These are phyloP conservation scores for Dillenia suffruticosa DNA, from an alignment of 164 flowering plant genomes.

Conservation along the genomic window DNA sequence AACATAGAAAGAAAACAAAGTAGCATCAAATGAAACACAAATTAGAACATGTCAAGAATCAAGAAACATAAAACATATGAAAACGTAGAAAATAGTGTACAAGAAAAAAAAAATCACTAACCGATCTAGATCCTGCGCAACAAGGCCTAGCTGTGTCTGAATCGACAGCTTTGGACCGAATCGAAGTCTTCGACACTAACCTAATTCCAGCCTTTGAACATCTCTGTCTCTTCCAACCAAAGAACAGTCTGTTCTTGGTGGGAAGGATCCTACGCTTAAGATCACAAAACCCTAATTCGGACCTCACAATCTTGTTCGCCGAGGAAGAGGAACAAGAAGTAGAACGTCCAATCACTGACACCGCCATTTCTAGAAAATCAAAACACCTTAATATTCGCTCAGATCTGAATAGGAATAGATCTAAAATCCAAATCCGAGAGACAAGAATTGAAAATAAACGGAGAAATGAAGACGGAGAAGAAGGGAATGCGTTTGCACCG, in stretches of 20 bases:
- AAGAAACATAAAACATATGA: background rate
- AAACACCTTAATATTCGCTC: too few species aligned
- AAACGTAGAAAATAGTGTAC: background rate
- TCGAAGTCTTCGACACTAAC: constrained; percentile 25
- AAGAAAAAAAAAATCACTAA: constrained; percentile 13
- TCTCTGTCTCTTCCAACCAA: constrained; percentile 15
- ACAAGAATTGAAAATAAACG: too few species aligned
- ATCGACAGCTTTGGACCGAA: constrained; percentile 14
- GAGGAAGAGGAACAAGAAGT: constrained; percentile 8
- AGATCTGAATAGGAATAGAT: too few species aligned
- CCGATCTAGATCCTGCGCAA: constrained; percentile 22
- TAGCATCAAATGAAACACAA: too few species aligned
- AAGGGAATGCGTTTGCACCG: too few species aligned
- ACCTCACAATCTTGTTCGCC: constrained; percentile 18
- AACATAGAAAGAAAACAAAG: too few species aligned
- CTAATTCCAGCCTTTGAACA: constrained; percentile 24
- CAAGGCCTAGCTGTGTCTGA: constrained; percentile 8
- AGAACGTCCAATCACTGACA: constrained; percentile 47
- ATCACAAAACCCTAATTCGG: constrained; percentile 23
- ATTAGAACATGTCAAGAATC: background rate
- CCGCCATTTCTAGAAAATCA: constrained; percentile 35
- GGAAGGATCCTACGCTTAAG: constrained; percentile 10
- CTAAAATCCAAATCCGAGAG: too few species aligned
- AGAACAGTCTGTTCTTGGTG: constrained; percentile 13
- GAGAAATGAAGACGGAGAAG: too few species aligned